Conservation (phyloP, 2,329 filamentous ascomycete genomes). For the Diaporthe australafricana region DNA sequence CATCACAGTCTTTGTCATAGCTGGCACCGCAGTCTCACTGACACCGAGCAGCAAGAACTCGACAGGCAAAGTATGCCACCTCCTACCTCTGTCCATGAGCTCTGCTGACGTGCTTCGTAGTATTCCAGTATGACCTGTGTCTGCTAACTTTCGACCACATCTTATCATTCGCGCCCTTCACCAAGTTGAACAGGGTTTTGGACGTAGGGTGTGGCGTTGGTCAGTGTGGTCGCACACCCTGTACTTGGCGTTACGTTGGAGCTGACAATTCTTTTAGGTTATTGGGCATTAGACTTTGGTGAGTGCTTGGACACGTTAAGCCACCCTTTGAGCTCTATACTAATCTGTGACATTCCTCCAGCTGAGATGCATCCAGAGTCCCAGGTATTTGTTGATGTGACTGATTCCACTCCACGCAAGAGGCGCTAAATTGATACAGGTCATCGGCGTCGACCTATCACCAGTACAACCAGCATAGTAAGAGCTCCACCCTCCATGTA, state of each 20-base stretch:
- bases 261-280: slow-evolving; percentile 39
- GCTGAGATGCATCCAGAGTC: slow-evolving; percentile 43
- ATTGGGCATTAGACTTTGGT: slow-evolving; percentile 46
- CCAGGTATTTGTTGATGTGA: slow-evolving; percentile 36
- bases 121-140: slow-evolving; percentile 52
- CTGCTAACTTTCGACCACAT: slow-evolving; percentile 56
- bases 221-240: slow-evolving; percentile 37
- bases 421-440: slow-evolving; percentile 32
- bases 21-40: slow-evolving; percentile 1
- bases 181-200: slow-evolving; percentile 54
- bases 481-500: neutral
- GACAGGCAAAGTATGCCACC: slow-evolving; percentile 46
- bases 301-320: slow-evolving; percentile 25
- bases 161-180: slow-evolving; percentile 58
- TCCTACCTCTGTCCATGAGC: neutral
- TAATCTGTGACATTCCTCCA: slow-evolving; percentile 31
- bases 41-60: slow-evolving; percentile 48
- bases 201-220: slow-evolving; percentile 64
- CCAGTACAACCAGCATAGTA: slow-evolving; percentile 44
- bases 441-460: slow-evolving; percentile 43
- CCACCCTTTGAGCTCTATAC: neutral
- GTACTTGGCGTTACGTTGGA: neutral
- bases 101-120: slow-evolving; percentile 35
- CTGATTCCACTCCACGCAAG: neutral
- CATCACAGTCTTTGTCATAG: neutral